Base-by-base conservation (phyloP, 345 rosid genomes). In the Alliaria petiolata region DNA sequence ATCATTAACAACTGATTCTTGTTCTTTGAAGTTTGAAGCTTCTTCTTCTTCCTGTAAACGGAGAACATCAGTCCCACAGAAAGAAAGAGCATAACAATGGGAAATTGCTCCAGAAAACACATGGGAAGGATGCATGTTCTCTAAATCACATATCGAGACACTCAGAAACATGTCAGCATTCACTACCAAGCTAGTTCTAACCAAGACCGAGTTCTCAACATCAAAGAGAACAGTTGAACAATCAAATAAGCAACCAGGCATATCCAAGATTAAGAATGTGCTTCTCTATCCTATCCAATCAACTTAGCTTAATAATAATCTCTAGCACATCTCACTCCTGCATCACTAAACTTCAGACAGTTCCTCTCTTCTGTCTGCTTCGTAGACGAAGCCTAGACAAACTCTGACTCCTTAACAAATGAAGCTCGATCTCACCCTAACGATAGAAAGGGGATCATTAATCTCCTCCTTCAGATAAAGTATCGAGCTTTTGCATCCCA, bases 1-100 rank as follows among this genome's bases (percentile, higher is more conserved):
- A 52, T 63, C 42, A 68, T 77, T 80, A 1, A 46, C 84, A 17
- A 61, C 81, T 10, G 77, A 70, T 56, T 81, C 95, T 7, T 78
- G 71, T 53, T 78, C 86, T 67, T 78, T 68, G 72, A 22, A 43
- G 58, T 75, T 79, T 35, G 53, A 64, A 7, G 75, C 46, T 26
- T 82, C 85, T 60, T 83, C 85, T 9, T 79, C 86, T 91, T 89
- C 72, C 56, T n/a, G n/a, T n/a, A 62, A 57, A 40, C 3, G 7
- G 3, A 15, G 33, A 62, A 17, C n/a, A 46, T 68, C n/a, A 75
- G 17, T 40, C 4, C 34, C 57, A 34, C 40, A 50, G n/a, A 22
- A 8, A 11, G 4, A 33, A 42, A 62, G 3, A 19, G 13, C 10
- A 49, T 13, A n/a, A 34, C 17, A 13, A 15, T 55, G 58, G 34